A percentile compares a stretch with the other conserved stretches of the same genome.
phyloP scores from a whole-genome alignment of 129 eudicot species.

The sunflower (Helianthus annuus) region DNA sequence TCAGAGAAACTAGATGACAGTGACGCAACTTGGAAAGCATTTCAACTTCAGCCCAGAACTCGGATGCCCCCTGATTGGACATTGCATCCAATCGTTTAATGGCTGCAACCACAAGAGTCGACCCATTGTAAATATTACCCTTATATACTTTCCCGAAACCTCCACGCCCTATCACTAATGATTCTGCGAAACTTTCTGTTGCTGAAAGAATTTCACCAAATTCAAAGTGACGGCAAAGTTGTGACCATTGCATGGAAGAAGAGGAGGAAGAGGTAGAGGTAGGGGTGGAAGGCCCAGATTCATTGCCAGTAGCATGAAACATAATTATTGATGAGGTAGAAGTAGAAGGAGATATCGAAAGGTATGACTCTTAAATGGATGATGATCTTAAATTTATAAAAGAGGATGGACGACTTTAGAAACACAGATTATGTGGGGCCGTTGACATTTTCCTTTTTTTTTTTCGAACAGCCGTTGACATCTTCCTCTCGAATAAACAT shows the following conservation, averaged over 20 bases:
- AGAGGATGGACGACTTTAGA: too few relatives aligned
- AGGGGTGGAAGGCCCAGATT: too few relatives aligned
- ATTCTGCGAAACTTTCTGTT: not conserved
- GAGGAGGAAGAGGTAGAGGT: not conserved
- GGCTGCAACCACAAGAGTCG: not conserved
- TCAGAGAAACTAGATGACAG: not conserved
- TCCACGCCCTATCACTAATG: not conserved
- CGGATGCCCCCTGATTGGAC: not conserved
- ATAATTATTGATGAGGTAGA: not conserved
- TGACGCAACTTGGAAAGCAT: not conserved
- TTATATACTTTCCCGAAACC: not conserved
- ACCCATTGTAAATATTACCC: not conserved
- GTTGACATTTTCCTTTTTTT: too few relatives aligned
- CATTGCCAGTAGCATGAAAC: not conserved
- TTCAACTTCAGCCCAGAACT: constrained; percentile 1
- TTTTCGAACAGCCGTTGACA: too few relatives aligned
- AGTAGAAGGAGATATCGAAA: not conserved
- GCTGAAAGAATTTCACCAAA: not conserved
- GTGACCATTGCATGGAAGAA: not conserved
- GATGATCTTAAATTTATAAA: too few relatives aligned
- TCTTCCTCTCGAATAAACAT: too few relatives aligned
- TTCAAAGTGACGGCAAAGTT: not conserved
- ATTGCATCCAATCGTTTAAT: not conserved
- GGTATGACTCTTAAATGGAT: not conserved
- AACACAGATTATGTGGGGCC: too few relatives aligned